Evolutionary conservation across 176 grass and related monocot genomes (phyloP), one percentile per base, ranked within the genome.

Genomic region (Ensete ventricosum): DNA sequence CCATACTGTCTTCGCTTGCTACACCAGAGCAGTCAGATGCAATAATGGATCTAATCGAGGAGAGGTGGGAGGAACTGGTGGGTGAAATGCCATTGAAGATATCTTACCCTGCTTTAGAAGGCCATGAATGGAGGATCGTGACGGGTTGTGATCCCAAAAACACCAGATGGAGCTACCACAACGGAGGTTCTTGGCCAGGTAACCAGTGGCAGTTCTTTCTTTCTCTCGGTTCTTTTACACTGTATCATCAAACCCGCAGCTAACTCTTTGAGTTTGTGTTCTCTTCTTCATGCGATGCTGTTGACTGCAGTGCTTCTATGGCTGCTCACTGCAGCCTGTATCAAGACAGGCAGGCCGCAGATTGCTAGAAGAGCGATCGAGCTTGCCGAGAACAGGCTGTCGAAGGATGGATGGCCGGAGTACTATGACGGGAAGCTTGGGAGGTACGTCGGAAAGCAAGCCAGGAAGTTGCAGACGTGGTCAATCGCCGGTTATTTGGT

Each of bases 171-270:
- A 97, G 90, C 83, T 93, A 97, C 52, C 93, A 93, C 71, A 97
- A 97, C 62, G 93, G 90, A 75, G 93, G 93, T 84, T 90, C 93
- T 9, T 97, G 93, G 93, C 90, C 93, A 93, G 93, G 93, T 96
- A 82, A 80, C 9, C 54, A 43, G 34, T 43, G 34, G 34, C 34
- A 43, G 9, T 21, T 57, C 57, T 72, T 9, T 34, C 23, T 23
- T 75, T 0, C 10, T 12, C 11, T 81, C 52, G 59, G 68, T 21
- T 70, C 55, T 68, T 55, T 52, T 71, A 14, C 2, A 53, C 78
- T 57, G 48, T 57, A 27, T 55, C 27, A n/a, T 69, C 26, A 14
- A 53, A 53, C 63, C 7, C 57, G 13, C 14, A 62, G 57, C 14
- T 58, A 62, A 62, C 57, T 23, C 19, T 4, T 60, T 62, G 14